Conservation (phyloP, 192 early-diverging fungal genomes). For the Chytriomyces sp. region DNA sequence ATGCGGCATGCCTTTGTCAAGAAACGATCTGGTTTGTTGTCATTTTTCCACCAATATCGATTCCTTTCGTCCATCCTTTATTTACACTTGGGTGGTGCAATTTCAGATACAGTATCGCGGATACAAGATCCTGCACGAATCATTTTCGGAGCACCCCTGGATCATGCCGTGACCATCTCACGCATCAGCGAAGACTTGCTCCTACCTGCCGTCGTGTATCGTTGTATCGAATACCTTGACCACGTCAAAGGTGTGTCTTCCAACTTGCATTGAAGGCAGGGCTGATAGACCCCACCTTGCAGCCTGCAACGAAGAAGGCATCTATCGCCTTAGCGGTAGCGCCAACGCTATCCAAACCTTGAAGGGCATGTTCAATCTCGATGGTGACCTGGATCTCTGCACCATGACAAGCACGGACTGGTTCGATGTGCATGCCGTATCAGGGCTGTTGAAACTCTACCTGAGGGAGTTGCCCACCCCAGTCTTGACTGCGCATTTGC, state of each 20-base stretch:
- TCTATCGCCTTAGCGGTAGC: conserved; percentile 90
- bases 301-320: conserved; percentile 89
- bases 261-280: background rate
- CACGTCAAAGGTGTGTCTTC: conserved; percentile 62
- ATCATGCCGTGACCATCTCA: conserved; percentile 73
- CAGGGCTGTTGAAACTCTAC: conserved; percentile 90
- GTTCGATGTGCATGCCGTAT: conserved; percentile 93
- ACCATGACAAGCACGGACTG: conserved; percentile 41
- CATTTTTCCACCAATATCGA: background rate
- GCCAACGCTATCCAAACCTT: conserved; percentile 71
- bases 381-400: conserved; percentile 76
- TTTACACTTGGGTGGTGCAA: no score
- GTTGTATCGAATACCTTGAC: conserved; percentile 96
- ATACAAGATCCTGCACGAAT: conserved; percentile 24
- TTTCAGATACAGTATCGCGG: background rate
- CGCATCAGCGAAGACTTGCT: conserved; percentile 74
- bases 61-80: background rate
- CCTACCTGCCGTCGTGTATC: conserved; percentile 87
- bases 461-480: conserved; percentile 79
- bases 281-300: background rate
- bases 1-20: conserved; percentile 25
- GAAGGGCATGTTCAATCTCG: conserved; percentile 80
- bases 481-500: conserved; percentile 87
- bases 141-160: conserved; percentile 87
- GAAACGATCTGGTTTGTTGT: conserved; percentile 29